These are phyloP conservation scores for Cenchrus americanus DNA, from an alignment of 176 grass and related monocot species.

Conservation along the genomic window DNA sequence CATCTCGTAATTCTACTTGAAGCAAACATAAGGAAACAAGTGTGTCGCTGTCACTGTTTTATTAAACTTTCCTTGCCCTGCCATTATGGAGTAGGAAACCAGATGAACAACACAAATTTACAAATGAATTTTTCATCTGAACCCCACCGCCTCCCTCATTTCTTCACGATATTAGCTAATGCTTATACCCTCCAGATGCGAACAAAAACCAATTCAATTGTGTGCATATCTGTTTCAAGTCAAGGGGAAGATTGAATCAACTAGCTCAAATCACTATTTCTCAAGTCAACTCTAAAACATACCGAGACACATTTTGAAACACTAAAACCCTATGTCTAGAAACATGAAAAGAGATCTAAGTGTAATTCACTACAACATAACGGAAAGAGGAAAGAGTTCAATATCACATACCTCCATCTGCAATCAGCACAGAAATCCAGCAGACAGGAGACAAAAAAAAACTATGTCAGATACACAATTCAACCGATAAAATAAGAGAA, in stretches of 20 bases:
- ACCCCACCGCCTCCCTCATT: background rate
- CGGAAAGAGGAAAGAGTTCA: background rate
- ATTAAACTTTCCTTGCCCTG: background rate
- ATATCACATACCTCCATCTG: constrained; percentile 69
- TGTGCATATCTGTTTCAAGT: background rate
- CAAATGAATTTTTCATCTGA: background rate
- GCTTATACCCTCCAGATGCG: background rate
- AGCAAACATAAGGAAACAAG: background rate
- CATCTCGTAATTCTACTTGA: constrained; percentile 7
- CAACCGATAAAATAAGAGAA: background rate
- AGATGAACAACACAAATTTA: constrained; percentile 3
- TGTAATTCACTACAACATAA: constrained; percentile 10
- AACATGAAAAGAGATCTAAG: background rate
- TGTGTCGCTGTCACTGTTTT: background rate
- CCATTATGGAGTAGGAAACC: background rate
- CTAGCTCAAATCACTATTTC: constrained; percentile 26
- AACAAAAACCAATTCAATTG: constrained; percentile 21
- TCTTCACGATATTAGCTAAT: background rate
- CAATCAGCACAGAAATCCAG: constrained; percentile 19
- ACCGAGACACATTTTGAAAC: background rate
- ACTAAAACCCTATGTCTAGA: background rate
- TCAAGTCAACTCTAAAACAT: background rate
- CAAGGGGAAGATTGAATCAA: background rate
- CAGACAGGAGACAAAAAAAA: constrained; percentile 31
- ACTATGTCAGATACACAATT: constrained; percentile 20